phyloP scores from a whole-genome alignment of 352 stramenopile genomes.

The Pythium phragmitis region DNA sequence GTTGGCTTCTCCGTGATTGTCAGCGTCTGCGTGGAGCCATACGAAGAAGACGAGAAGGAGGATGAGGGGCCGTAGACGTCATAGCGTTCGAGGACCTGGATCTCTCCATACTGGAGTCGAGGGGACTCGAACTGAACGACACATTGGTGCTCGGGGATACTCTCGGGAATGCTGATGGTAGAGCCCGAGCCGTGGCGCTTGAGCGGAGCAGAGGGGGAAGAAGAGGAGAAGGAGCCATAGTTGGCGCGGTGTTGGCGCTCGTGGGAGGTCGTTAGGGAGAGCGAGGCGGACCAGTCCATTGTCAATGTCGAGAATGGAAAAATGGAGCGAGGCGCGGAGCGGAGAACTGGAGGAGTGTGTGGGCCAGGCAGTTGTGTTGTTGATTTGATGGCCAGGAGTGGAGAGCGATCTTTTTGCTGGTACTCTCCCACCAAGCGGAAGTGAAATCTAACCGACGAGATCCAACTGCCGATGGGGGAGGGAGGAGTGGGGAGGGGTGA shows the following conservation, averaged over 20 bases:
- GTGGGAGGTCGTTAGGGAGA: conserved; percentile 56
- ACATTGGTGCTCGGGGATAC: conserved; percentile 72
- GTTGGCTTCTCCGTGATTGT: conserved; percentile 26
- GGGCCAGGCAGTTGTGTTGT: background rate
- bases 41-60: background rate
- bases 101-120: conserved; percentile 3
- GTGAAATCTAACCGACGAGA: background rate
- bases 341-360: background rate
- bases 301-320: conserved; percentile 1
- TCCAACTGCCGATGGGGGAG: background rate
- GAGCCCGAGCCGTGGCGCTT: conserved; percentile 16
- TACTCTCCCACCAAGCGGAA: background rate
- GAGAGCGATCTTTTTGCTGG: background rate
- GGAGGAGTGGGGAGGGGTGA: background rate
- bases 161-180: conserved; percentile 67
- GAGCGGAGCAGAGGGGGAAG: conserved; percentile 8
- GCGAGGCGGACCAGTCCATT: conserved; percentile 77
- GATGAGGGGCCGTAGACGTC: background rate
- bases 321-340: conserved; percentile 5
- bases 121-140: conserved; percentile 63
- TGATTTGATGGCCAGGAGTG: background rate
- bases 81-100: conserved; percentile 10
- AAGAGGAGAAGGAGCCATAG: conserved; percentile 63
- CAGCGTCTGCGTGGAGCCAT: conserved; percentile 17
- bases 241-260: conserved; percentile 31